These are phyloP conservation scores for Effrenium voratum DNA, from an alignment of 73 alveolate species.

Conservation along the genomic window DNA sequence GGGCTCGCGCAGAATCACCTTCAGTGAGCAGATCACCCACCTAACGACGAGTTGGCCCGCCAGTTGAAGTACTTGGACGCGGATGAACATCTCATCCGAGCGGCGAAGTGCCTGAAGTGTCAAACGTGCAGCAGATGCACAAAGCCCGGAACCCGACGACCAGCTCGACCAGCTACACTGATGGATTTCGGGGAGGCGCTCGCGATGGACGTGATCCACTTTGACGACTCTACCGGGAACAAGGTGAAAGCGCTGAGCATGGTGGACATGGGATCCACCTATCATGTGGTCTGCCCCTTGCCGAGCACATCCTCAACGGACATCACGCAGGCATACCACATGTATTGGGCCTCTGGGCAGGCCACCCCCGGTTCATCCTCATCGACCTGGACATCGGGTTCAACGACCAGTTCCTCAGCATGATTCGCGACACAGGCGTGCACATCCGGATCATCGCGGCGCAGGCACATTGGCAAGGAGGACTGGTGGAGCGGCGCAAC, in stretches of 20 bases:
- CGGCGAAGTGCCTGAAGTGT: neutral
- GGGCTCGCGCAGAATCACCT: neutral
- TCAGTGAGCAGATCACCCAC: neutral
- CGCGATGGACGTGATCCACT: neutral
- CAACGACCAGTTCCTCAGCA: neutral
- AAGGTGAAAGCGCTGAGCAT: neutral
- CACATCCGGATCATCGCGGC: neutral
- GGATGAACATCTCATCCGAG: neutral
- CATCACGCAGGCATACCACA: neutral
- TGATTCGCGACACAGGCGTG: neutral
- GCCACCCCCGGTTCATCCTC: neutral
- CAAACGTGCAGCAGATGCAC: neutral
- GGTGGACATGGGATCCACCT: slow-evolving; percentile 28
- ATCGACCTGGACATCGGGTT: neutral
- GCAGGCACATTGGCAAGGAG: slow-evolving; percentile 65
- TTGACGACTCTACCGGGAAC: neutral
- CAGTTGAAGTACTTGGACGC: neutral
- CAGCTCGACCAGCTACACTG: neutral
- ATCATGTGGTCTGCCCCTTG: neutral
- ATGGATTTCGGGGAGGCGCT: slow-evolving; percentile 22
- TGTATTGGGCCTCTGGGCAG: neutral
- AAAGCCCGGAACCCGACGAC: neutral
- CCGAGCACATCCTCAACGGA: neutral
- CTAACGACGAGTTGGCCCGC: neutral
- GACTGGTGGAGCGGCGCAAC: neutral